A percentile compares a stretch with the other conserved stretches of the same genome.
Evolutionary conservation across 2,329 filamentous ascomycete genomes (phyloP).

Genomic region (Chaetomiaceae sp.): DNA sequence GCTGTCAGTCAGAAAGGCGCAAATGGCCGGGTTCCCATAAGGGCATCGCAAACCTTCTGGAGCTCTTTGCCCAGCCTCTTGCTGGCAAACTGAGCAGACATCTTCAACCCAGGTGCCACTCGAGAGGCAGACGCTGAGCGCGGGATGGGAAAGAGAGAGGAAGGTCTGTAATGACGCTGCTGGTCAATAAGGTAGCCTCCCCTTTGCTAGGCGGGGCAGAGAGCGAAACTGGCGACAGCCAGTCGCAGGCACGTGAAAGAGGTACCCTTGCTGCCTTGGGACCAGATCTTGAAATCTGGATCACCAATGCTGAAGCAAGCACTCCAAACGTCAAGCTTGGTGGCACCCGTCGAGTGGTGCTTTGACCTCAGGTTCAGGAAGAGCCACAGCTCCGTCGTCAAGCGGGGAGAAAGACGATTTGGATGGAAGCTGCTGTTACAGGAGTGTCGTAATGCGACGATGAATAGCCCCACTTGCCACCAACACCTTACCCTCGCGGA

Average conservation of each 20-base stretch:
- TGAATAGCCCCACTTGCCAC: slow-evolving; percentile 2
- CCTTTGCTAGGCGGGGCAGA: too few relatives aligned
- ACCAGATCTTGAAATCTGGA: too few relatives aligned
- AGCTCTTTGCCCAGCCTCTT: slow-evolving; percentile 57
- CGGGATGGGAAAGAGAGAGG: not conserved
- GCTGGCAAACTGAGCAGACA: slow-evolving; percentile 14
- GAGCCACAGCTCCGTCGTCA: too few relatives aligned
- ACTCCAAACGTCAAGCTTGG: too few relatives aligned
- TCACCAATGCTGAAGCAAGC: too few relatives aligned
- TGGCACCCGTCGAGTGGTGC: too few relatives aligned
- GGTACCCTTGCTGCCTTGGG: too few relatives aligned
- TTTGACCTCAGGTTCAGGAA: too few relatives aligned
- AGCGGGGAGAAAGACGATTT: not conserved
- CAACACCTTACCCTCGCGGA: slow-evolving; percentile 5
- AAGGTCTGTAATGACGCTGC: too few relatives aligned
- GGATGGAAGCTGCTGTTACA: not conserved
- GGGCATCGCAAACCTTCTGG: slow-evolving; percentile 42
- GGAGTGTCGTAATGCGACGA: not conserved
- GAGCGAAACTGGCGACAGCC: too few relatives aligned
- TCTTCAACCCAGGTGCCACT: not conserved
- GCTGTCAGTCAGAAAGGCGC: not conserved
- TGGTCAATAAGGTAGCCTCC: too few relatives aligned
- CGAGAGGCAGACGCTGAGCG: not conserved
- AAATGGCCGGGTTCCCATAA: not conserved
- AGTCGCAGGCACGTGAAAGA: too few relatives aligned